Evolutionary conservation across 768 basidiomycete genomes (phyloP), one percentile per base, ranked within the genome.

Genomic region (Lactarius sanguifluus): DNA sequence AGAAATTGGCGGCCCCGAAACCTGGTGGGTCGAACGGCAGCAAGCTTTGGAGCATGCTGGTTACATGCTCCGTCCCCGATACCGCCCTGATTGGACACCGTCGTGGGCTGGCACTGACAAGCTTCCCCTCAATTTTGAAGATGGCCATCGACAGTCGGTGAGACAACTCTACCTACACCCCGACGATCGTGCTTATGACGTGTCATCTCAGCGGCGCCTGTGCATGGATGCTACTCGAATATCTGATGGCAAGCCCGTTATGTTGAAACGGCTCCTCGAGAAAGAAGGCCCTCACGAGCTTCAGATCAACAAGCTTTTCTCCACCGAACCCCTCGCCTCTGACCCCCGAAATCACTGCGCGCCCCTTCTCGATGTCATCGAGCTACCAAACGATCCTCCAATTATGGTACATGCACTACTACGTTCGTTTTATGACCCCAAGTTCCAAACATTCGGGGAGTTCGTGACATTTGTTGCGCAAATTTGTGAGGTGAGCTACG

Each of bases 361-460:
- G 10, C 75, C 70, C 1, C 23, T 76, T 1, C 64, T 65, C 23
- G 76, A 76, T 15, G 68, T 73, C 8, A 63, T 75, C 0, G 41
- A 68, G 23, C 64, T 69, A 15, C 73, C 72, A 1, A 50, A 72
- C 10, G 38, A 64, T 0, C 64, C 71, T 7, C 57, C 69, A 1
- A 43, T 75, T 9, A 60, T 81, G 5, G 78, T 80, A 10, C 74
- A 79, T 71, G 75, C 79, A 1, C 65, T 74, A 2, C 62, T 79
- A 12, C 71, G 74, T 0, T 28, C 20, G 5, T 75, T 59, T 62
- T 43, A 75, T 40, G 65, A 75, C 2, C 79, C 78, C 0, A 69
- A 38, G 0, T 75, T 80, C 59, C 62, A 73, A 28, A 79, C 77
- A 0, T 60, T 77, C 2, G 78, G 80, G 1, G 80, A 81, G 68